Percentiles rank a stretch among this genome's conserved stretches.
Conservation (phyloP, 2,329 filamentous ascomycete genomes). For the Reticulascus tulasneorum region DNA sequence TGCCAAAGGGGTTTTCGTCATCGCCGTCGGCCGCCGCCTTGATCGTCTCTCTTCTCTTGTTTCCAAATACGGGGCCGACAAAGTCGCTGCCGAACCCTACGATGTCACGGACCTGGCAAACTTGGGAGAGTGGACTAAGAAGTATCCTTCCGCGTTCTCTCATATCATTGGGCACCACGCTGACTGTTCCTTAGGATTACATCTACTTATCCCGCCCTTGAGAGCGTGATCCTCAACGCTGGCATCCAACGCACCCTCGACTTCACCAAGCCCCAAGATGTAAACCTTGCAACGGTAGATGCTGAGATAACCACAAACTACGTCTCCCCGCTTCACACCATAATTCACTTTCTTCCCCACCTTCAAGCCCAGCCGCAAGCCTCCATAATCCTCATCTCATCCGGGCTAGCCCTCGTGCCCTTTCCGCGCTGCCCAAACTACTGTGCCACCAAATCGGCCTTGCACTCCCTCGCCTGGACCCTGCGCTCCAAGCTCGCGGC, state of each 20-base stretch:
- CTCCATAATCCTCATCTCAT: slow-evolving; percentile 32
- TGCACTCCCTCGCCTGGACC: slow-evolving; percentile 43
- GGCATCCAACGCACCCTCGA: slow-evolving; percentile 47
- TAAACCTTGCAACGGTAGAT: slow-evolving; percentile 31
- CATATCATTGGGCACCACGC: neutral
- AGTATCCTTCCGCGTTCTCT: slow-evolving; percentile 18
- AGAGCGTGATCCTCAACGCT: slow-evolving; percentile 55
- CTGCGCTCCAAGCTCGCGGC: slow-evolving; percentile 37
- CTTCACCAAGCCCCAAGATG: slow-evolving; percentile 36
- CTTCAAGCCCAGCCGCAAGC: slow-evolving; percentile 22
- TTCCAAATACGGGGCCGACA: slow-evolving; percentile 38
- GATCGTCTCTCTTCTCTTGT: slow-evolving; percentile 48
- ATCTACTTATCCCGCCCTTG: slow-evolving; percentile 41
- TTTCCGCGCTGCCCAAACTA: slow-evolving; percentile 44
- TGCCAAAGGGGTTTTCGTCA: slow-evolving; percentile 45
- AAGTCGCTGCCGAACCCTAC: slow-evolving; percentile 31
- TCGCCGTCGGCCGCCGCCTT: slow-evolving; percentile 51
- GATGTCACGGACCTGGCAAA: slow-evolving; percentile 40
- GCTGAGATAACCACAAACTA: slow-evolving; percentile 45
- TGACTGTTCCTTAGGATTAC: slow-evolving; percentile 24
- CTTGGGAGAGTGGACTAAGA: slow-evolving; percentile 37
- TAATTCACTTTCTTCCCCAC: slow-evolving; percentile 42
- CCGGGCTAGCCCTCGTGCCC: slow-evolving; percentile 43
- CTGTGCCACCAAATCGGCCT: slow-evolving; percentile 49
- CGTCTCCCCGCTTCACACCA: slow-evolving; percentile 38